Evolutionary conservation across 1,284 basidiomycete genomes (phyloP), one percentile per base, ranked within the genome.

Genomic region (Trametes sp.): DNA sequence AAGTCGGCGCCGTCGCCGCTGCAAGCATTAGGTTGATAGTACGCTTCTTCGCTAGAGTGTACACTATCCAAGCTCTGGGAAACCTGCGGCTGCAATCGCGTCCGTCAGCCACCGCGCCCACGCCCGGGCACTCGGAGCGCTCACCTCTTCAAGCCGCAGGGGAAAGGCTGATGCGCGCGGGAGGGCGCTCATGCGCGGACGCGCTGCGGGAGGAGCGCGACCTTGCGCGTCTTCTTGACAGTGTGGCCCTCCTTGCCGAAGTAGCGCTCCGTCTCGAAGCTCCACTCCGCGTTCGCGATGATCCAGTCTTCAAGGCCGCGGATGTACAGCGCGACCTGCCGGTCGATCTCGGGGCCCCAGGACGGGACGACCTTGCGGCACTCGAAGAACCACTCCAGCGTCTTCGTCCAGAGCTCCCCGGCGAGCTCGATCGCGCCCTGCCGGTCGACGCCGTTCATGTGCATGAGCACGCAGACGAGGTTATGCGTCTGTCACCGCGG

Each of bases 371-470:
- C 61, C 49, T 64, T 59, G 28, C 63, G 65, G 50, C 63, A 64
- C 52, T 63, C 63, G 50, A 69, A 64, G 60, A 69, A 72, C 57
- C 56, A 66, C 33, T 72, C 61, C 24, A 69, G 61, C 41, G 67
- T 70, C 77, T 98, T 95, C 76, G 98, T 96, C 76, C 94, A 85
- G 63, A 97, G 85, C 79, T 98, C 98, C 45, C 97, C 97, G 31
- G 93, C 95, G 53, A 95, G 94, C 80, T 98, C 98, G 75, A 98
- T 95, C 13, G 91, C 89, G 9, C 85, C 72, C 82, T 99, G 98
- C 64, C 89, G 56, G 31, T 65, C 71, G 57, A 74, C 64, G 70
- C 74, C 80, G n/a, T 76, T 63, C 66, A 81, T 74, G 48, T 76
- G 73, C 81, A 82, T 83, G 21, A 79, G 74, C 21, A 82, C 73